A percentile compares a stretch with the other conserved stretches of the same genome.
These are phyloP conservation scores for Gamsiella multidivaricata DNA, from an alignment of 192 early-diverging fungal genomes.

Conservation along the genomic window DNA sequence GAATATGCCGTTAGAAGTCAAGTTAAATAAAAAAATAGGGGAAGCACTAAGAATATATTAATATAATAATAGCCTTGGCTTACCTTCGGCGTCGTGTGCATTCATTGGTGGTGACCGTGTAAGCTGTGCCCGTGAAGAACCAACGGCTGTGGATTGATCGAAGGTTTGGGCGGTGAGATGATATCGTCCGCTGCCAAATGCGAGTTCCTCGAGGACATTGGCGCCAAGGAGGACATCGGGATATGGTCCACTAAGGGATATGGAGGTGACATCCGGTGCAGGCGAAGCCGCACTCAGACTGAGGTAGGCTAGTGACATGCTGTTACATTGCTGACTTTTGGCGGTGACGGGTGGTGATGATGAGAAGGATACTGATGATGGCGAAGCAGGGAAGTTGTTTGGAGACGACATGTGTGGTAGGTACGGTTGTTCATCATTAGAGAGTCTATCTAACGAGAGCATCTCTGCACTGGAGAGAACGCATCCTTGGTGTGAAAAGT, in stretches of 20 bases:
- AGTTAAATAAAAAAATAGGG: not conserved
- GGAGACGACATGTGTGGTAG: constrained; percentile 13
- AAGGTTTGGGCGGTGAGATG: not conserved
- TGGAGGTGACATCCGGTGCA: not conserved
- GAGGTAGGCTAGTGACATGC: constrained; percentile 12
- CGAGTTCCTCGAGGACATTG: not conserved
- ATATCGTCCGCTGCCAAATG: not conserved
- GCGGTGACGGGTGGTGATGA: constrained; percentile 17
- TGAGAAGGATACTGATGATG: constrained; percentile 26
- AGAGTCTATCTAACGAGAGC: constrained; percentile 3
- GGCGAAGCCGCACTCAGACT: not conserved
- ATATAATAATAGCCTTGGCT: too few species aligned
- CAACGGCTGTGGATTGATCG: not conserved
- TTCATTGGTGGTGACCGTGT: not conserved
- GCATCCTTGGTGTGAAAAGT: constrained; percentile 10
- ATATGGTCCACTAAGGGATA: not conserved
- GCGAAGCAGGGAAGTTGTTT: constrained; percentile 14
- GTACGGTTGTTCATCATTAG: constrained; percentile 7
- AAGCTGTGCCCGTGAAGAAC: not conserved
- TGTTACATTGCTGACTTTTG: not conserved
- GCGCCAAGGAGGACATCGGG: not conserved
- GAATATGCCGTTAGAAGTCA: not conserved
- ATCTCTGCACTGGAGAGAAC: constrained; percentile 8
- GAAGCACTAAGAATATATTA: too few species aligned
- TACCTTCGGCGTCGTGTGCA: not conserved